Conservation (phyloP, 2,329 filamentous ascomycete species). For the Cytospora schulzeri region DNA sequence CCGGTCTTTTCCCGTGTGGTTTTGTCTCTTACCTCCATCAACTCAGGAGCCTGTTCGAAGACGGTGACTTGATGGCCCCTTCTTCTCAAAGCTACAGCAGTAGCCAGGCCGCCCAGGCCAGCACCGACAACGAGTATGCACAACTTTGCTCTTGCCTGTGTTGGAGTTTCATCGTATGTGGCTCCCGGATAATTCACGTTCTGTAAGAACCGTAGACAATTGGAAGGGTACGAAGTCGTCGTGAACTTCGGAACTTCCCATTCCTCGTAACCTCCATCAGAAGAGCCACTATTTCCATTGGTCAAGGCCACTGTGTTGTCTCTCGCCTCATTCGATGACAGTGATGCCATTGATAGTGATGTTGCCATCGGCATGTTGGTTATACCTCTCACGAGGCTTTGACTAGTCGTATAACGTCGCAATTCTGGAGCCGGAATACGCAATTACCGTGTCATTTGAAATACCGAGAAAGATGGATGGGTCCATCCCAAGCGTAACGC, state of each 20-base stretch:
- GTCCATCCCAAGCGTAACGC: background rate
- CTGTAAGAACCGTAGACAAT: constrained; percentile 19
- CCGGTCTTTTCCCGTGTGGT: background rate
- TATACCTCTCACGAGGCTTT: background rate
- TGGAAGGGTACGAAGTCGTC: constrained; percentile 23
- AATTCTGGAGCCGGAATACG: constrained; percentile 14
- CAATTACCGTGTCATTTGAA: constrained; percentile 11
- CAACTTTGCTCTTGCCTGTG: constrained; percentile 25
- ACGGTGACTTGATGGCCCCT: constrained; percentile 43
- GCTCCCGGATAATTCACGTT: too few species aligned
- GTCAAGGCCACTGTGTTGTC: background rate
- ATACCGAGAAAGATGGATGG: background rate
- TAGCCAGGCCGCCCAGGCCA: constrained; percentile 45
- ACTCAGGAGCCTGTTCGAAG: constrained; percentile 41
- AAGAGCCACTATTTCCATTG: background rate
- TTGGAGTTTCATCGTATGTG: background rate
- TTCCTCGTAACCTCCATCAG: background rate
- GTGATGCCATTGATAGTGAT: background rate
- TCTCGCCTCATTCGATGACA: background rate
- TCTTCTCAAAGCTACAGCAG: constrained; percentile 41
- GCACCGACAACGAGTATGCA: constrained; percentile 42
- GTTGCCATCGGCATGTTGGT: constrained; percentile 20
- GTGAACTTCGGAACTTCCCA: constrained; percentile 6
- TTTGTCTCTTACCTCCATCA: constrained; percentile 41
- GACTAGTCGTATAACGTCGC: background rate